phyloP scores from a whole-genome alignment of 2,329 filamentous ascomycete genomes.

The Drechslerella coelobrocha region DNA sequence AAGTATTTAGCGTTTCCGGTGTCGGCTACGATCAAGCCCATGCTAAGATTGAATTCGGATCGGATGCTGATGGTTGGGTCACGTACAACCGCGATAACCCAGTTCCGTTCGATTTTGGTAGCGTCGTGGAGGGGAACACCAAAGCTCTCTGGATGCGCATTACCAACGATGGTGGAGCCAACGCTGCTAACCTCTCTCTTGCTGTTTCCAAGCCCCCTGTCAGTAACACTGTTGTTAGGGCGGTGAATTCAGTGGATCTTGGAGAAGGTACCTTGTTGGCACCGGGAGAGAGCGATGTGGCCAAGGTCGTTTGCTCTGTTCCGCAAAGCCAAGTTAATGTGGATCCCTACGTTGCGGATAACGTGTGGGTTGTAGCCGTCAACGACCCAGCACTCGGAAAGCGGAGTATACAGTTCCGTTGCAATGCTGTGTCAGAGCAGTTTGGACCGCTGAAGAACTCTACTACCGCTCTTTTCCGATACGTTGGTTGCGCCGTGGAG shows the following conservation, averaged over 20 bases:
- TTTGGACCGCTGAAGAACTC: constrained; percentile 61
- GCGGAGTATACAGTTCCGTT: constrained; percentile 64
- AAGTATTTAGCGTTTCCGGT: constrained; percentile 62
- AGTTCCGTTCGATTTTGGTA: constrained; percentile 65
- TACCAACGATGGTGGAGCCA: constrained; percentile 62
- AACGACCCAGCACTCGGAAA: constrained; percentile 65
- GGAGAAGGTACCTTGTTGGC: constrained; percentile 66
- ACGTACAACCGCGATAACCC: constrained; percentile 58
- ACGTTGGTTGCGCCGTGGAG: constrained; percentile 66
- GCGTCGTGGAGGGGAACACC: constrained; percentile 64
- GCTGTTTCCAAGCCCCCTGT: constrained; percentile 69
- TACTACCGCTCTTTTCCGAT: constrained; percentile 61
- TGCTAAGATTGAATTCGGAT: constrained; percentile 66
- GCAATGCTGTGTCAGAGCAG: constrained; percentile 64
- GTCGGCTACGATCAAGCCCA: constrained; percentile 62
- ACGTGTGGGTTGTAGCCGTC: constrained; percentile 67
- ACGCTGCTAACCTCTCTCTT: constrained; percentile 60
- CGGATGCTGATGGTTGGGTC: constrained; percentile 63
- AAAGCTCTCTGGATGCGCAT: constrained; percentile 63
- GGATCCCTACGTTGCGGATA: constrained; percentile 62
- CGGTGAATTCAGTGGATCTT: constrained; percentile 62
- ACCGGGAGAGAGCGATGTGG: constrained; percentile 63
- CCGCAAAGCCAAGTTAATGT: constrained; percentile 67
- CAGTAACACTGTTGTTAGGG: constrained; percentile 62
- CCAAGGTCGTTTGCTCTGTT: constrained; percentile 65